These are phyloP conservation scores for Rhypophila decipiens DNA, from an alignment of 495 filamentous ascomycete species.

Conservation along the genomic window DNA sequence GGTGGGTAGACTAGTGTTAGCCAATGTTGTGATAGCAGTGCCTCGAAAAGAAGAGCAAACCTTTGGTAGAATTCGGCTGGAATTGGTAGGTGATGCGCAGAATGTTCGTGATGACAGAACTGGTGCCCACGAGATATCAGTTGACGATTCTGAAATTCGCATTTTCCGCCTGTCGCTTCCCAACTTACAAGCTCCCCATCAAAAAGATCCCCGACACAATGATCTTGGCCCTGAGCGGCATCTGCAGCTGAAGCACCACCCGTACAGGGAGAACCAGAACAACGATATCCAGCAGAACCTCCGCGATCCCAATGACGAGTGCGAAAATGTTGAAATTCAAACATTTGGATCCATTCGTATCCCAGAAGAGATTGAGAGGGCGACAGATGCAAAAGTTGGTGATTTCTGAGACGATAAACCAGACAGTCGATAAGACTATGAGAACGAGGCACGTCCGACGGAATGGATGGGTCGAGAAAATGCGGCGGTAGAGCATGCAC, in stretches of 20 bases:
- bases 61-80: neutral
- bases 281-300: neutral
- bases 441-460: neutral
- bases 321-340: neutral
- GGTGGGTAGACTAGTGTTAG: neutral
- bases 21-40: neutral
- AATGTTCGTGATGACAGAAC: neutral
- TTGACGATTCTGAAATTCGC: neutral
- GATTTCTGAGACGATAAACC: neutral
- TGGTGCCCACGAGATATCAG: neutral
- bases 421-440: neutral
- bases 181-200: neutral
- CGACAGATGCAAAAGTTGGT: neutral
- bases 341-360: neutral
- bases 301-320: neutral
- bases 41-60: no score
- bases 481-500: neutral
- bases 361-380: neutral
- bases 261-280: neutral
- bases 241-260: neutral
- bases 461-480: neutral
- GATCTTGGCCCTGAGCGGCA: neutral
- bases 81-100: neutral
- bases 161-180: neutral
- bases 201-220: neutral